These are phyloP conservation scores for Rhododendron ovatum DNA, from an alignment of 148 eudicot species.

Conservation along the genomic window DNA sequence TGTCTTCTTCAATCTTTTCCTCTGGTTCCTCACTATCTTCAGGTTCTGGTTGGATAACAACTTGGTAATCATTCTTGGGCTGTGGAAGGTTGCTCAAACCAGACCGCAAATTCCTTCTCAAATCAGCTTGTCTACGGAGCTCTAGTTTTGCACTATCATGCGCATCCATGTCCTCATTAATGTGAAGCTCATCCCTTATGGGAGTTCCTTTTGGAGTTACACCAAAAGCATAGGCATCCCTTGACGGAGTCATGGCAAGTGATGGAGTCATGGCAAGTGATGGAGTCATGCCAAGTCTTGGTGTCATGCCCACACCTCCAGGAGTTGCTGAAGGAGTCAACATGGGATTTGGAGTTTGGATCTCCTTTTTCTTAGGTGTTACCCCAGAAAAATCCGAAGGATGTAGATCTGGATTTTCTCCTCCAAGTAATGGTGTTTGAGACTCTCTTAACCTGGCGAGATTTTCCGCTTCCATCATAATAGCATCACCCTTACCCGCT, in stretches of 20 bases:
- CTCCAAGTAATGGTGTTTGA: conserved; percentile 95
- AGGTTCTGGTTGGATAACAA: conserved; percentile 71
- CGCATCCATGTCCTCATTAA: conserved; percentile 86
- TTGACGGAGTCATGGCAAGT: conserved; percentile 83
- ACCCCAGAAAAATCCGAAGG: conserved; percentile 99
- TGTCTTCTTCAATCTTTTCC: conserved; percentile 93
- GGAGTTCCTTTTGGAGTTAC: conserved; percentile 95
- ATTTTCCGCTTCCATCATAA: conserved; percentile 99
- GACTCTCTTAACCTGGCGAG: conserved; percentile 79
- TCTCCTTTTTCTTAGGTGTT: conserved; percentile 86
- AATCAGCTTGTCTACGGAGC: conserved; percentile 70
- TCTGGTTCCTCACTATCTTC: conserved; percentile 85
- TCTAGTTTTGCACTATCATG: conserved; percentile 76
- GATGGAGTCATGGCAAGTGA: conserved; percentile 87
- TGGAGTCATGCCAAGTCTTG: conserved; percentile 83
- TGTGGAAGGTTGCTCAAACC: conserved; percentile 85
- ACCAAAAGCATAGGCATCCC: conserved; percentile 72
- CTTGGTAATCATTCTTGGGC: conserved; percentile 94
- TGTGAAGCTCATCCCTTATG: conserved; percentile 87
- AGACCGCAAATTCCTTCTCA: conserved; percentile 69
- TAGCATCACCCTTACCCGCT: conserved; percentile 91
- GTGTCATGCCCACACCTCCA: conserved; percentile 66
- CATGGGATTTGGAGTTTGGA: conserved; percentile 89
- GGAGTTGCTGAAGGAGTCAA: conserved; percentile 88
- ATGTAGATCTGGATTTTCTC: conserved; percentile 90